Percentiles rank a stretch among this genome's conserved stretches.
phyloP scores from a whole-genome alignment of 164 flowering plant species.

The Magnolia changhungtana region DNA sequence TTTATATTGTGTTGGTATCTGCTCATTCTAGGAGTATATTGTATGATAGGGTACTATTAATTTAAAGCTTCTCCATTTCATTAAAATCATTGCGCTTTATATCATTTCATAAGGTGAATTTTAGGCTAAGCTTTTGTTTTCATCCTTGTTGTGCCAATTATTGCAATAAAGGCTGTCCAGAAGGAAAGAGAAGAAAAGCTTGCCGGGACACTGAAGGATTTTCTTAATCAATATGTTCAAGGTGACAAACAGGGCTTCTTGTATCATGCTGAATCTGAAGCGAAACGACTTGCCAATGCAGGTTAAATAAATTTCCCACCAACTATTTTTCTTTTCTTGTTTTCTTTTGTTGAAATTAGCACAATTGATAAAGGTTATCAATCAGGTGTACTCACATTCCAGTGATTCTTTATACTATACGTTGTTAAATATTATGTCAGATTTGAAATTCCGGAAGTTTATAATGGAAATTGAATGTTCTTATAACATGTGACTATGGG shows the following conservation, averaged over 20 bases:
- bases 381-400: background rate
- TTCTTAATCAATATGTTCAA: constrained; percentile 67
- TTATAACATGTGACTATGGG: background rate
- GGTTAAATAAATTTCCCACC: constrained; percentile 31
- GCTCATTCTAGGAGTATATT: background rate
- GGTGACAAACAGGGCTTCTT: constrained; percentile 73
- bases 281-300: constrained; percentile 65
- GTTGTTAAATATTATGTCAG: background rate
- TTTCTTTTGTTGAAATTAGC: background rate
- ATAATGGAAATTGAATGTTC: background rate
- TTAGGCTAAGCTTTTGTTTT: background rate
- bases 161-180: constrained; percentile 63
- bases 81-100: background rate
- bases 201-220: constrained; percentile 51
- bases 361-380: background rate
- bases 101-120: background rate
- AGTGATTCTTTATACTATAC: background rate
- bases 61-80: background rate
- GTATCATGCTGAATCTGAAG: constrained; percentile 66
- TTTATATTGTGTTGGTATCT: background rate
- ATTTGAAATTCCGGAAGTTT: background rate
- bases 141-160: background rate
- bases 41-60: too few relatives aligned
- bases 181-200: constrained; percentile 90
- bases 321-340: background rate